Conservation (phyloP, 768 basidiomycete species). For the Lactarius deliciosus region DNA sequence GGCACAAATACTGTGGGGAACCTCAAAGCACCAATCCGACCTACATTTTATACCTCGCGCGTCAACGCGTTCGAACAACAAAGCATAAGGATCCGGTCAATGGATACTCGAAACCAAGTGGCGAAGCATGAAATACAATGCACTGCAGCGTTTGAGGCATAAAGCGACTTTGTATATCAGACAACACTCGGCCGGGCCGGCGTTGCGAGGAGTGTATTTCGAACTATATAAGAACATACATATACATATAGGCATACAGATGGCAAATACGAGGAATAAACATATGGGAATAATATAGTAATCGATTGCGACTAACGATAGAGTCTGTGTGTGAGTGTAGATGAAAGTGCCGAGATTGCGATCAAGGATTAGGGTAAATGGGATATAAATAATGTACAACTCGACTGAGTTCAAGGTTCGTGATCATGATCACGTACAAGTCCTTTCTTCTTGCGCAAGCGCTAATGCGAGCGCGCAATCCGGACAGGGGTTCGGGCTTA, state of each 20-base stretch:
- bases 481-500: slow-evolving; percentile 30
- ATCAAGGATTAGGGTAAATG: slow-evolving; percentile 3
- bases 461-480: slow-evolving; percentile 27
- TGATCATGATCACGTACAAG: slow-evolving; percentile 14
- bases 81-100: not conserved
- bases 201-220: too few relatives aligned
- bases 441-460: not conserved
- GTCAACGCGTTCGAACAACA: not conserved
- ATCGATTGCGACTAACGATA: not conserved
- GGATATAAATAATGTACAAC: not conserved
- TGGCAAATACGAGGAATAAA: slow-evolving; percentile 23
- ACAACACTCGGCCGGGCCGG: not conserved
- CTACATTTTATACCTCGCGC: slow-evolving; percentile 15
- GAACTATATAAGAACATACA: not conserved
- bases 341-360: not conserved
- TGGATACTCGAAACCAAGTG: not conserved
- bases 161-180: slow-evolving; percentile 2
- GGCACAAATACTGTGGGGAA: not conserved
- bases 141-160: slow-evolving; percentile 1
- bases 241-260: not conserved
- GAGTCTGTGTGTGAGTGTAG: not conserved
- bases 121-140: slow-evolving; percentile 7
- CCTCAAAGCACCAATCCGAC: not conserved
- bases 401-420: not conserved
- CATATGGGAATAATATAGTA: slow-evolving; percentile 8